These are phyloP conservation scores for Pythium coloratum DNA, from an alignment of 352 stramenopile genomes.

Conservation along the genomic window DNA sequence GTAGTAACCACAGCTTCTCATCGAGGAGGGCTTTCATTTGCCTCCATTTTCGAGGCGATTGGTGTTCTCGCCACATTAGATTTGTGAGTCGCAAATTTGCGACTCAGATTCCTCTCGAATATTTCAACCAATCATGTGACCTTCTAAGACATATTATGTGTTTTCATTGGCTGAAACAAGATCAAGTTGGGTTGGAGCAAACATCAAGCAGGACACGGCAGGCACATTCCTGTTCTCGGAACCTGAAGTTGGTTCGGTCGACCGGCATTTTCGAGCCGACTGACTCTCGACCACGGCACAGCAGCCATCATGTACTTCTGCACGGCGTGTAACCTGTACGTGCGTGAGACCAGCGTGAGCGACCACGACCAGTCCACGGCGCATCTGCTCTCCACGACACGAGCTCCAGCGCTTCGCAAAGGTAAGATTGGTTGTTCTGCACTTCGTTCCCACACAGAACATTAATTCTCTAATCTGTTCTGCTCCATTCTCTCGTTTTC, in stretches of 20 bases:
- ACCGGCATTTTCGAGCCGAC: background rate
- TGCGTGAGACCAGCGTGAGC: constrained; percentile 46
- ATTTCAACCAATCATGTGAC: constrained; percentile 19
- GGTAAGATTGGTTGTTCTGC: constrained; percentile 18
- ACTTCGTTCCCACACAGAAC: background rate
- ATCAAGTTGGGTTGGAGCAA: background rate
- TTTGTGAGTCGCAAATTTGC: constrained; percentile 4
- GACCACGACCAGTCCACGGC: constrained; percentile 58
- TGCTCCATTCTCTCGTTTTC: background rate
- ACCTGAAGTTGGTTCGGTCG: background rate
- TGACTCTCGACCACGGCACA: background rate
- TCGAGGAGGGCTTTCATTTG: background rate
- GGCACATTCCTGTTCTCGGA: constrained; percentile 1
- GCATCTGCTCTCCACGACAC: constrained; percentile 49
- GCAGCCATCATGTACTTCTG: constrained; percentile 56
- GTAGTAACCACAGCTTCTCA: constrained; percentile 9
- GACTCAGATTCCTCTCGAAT: background rate
- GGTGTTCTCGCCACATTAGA: background rate
- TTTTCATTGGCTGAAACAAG: constrained; percentile 12
- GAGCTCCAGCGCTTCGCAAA: constrained; percentile 49
- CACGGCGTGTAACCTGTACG: constrained; percentile 58
- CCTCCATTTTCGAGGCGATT: background rate
- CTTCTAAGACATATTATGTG: background rate
- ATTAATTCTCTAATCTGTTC: background rate
- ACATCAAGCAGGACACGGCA: background rate